Percentiles rank a stretch among this genome's conserved stretches.
phyloP scores from a whole-genome alignment of 495 filamentous ascomycete genomes.

The Neurospora sp. region DNA sequence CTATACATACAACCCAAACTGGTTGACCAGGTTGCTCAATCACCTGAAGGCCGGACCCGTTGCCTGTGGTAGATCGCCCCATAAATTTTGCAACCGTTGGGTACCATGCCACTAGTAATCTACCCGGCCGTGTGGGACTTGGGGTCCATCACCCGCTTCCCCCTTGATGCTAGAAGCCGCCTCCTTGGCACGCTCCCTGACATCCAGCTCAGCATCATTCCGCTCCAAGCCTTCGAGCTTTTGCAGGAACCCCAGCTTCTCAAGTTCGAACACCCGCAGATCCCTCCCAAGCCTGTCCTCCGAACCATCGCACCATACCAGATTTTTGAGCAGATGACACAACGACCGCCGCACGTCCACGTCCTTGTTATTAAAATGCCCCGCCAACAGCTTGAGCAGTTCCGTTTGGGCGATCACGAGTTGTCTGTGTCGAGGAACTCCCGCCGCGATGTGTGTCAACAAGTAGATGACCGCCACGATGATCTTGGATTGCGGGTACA shows the following conservation, averaged over 20 bases:
- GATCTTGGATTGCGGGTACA: conserved; percentile 59
- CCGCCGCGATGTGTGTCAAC: conserved; percentile 77
- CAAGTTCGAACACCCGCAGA: conserved; percentile 56
- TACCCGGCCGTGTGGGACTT: neutral
- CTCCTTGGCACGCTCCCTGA: conserved; percentile 72
- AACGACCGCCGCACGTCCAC: conserved; percentile 62
- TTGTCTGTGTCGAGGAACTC: conserved; percentile 63
- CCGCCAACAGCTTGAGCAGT: conserved; percentile 51
- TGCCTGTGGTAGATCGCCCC: neutral
- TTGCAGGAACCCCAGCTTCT: conserved; percentile 58
- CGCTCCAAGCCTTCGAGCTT: conserved; percentile 53
- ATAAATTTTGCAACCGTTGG: neutral
- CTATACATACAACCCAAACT: neutral
- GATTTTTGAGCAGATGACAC: conserved; percentile 72
- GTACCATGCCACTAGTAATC: neutral
- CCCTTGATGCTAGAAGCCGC: conserved; percentile 58
- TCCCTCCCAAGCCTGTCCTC: conserved; percentile 50
- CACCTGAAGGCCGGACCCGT: neutral
- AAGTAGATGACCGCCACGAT: conserved; percentile 64
- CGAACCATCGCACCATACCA: conserved; percentile 68
- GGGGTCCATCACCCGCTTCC: neutral
- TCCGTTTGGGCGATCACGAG: conserved; percentile 47
- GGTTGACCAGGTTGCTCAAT: neutral
- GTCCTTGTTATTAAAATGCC: conserved; percentile 61
- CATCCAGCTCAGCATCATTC: conserved; percentile 67